Conservation (phyloP, 1,139 yeast genomes). For the Kluyveromyces sp. region DNA sequence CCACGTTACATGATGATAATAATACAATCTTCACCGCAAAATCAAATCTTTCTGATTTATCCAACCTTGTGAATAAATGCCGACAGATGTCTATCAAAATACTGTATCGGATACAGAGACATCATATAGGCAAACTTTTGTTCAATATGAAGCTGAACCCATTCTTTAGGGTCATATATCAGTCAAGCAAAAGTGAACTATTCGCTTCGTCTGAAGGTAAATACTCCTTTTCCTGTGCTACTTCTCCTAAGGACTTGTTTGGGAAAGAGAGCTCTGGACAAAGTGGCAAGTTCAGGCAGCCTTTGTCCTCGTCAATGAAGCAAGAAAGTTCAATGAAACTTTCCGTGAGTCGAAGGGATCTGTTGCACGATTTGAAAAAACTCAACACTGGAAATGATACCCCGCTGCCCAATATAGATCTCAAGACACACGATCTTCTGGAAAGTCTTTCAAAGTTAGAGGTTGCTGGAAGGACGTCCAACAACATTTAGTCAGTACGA, state of each 20-base stretch:
- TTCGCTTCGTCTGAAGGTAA: neutral
- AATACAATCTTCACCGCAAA: slow-evolving; percentile 1
- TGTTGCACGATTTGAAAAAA: slow-evolving; percentile 13
- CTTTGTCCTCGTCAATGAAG: neutral
- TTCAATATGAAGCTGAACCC: slow-evolving; percentile 11
- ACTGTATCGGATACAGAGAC: slow-evolving; percentile 15
- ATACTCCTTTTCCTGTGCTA: neutral
- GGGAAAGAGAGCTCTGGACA: neutral
- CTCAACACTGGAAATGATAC: neutral
- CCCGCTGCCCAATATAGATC: neutral
- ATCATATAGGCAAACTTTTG: slow-evolving; percentile 18
- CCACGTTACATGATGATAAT: neutral
- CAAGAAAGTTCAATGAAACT: neutral
- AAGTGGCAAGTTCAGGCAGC: neutral
- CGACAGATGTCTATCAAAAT: slow-evolving; percentile 13
- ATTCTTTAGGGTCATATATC: slow-evolving; percentile 8
- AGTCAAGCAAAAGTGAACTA: slow-evolving; percentile 8
- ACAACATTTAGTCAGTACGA: neutral
- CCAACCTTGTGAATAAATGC: slow-evolving; percentile 10
- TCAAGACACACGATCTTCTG: neutral
- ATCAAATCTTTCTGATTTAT: slow-evolving; percentile 5
- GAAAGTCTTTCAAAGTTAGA: slow-evolving; percentile 1
- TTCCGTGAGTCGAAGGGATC: slow-evolving; percentile 11
- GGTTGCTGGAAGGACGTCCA: slow-evolving; percentile 4
- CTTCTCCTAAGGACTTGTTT: neutral